Evolutionary conservation across 176 grass and related monocot species (phyloP), one percentile per base, ranked within the genome.

Genomic region (Musa beccarii): DNA sequence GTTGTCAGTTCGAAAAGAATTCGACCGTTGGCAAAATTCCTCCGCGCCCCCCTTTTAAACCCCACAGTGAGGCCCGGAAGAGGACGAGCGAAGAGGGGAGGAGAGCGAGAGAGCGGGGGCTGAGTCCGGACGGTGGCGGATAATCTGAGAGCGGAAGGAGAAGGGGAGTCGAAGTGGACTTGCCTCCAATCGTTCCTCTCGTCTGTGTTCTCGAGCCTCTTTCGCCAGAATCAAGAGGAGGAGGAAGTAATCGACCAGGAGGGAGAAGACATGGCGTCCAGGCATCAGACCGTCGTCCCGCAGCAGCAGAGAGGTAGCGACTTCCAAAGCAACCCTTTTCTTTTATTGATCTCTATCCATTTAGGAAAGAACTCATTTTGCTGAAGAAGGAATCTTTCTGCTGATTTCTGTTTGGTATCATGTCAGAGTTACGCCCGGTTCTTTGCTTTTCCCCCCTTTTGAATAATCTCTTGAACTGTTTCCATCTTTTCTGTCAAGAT

Each of bases 221-320:
- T 54, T 13, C 1, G 51, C 11, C 19, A 52, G 59, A 66, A n/a
- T 10, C 9, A 12, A 53, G 75, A 77, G 49, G 49, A 49, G 52
- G 75, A 65, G 49, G 16, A 54, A 54, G 53, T 3, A 5, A 7
- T 1, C 8, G 16, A 10, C 9, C 56, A 55, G 16, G 72, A 16
- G 9, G 24, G 4, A n/a, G 53, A 6, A 55, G 15, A 9, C 15
- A 79, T 79, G 77, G 52, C 77, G 9, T 49, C 77, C 3, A 79
- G 77, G 52, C 52, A 34, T 57, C 64, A 55, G 23, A 53, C 52
- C 2, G 77, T 57, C 9, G 53, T 59, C 25, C 43, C 77, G 10
- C 66, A 79, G 64, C 64, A 69, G 76, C 76, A 79, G 23, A 79
- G 52, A 68, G 53, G 65, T 57, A 70, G 50, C 14, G 19, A 53